Percentiles rank a stretch among this genome's conserved stretches.
phyloP scores from a whole-genome alignment of 352 stramenopile species.

The Blastocystis sp. region DNA sequence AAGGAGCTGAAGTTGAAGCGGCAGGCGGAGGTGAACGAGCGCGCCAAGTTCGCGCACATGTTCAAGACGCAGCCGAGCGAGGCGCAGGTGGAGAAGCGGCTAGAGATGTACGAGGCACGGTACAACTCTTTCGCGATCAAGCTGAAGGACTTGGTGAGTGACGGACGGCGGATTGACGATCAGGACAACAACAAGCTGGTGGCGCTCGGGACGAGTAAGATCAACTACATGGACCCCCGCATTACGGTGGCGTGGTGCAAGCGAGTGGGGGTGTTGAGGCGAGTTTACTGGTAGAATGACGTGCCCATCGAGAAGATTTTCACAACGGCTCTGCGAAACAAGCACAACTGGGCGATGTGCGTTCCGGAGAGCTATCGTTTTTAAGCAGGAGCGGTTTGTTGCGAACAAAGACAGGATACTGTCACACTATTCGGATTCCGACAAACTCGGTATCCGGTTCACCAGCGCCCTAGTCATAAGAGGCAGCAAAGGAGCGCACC shows the following conservation, averaged over 20 bases:
- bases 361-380: constrained; percentile 93
- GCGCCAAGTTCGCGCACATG: constrained; percentile 83
- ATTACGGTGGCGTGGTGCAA: constrained; percentile 79
- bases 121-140: constrained; percentile 39
- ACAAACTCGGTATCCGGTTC: neutral
- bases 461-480: neutral
- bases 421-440: neutral
- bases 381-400: constrained; percentile 66
- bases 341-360: constrained; percentile 99
- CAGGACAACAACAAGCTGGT: constrained; percentile 99
- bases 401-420: neutral
- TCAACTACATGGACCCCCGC: constrained; percentile 99
- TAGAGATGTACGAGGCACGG: constrained; percentile 79
- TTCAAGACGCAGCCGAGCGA: constrained; percentile 85
- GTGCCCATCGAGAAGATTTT: constrained; percentile 97
- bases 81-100: constrained; percentile 89
- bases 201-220: constrained; percentile 96
- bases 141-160: constrained; percentile 47
- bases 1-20: constrained; percentile 76
- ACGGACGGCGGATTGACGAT: constrained; percentile 78
- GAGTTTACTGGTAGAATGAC: constrained; percentile 76
- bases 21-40: constrained; percentile 77
- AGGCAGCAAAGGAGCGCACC: neutral
- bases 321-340: constrained; percentile 93
- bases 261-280: neutral